Conservation (phyloP, 225 moss, liverwort and hornwort species). For the Marchantia paleacea region DNA sequence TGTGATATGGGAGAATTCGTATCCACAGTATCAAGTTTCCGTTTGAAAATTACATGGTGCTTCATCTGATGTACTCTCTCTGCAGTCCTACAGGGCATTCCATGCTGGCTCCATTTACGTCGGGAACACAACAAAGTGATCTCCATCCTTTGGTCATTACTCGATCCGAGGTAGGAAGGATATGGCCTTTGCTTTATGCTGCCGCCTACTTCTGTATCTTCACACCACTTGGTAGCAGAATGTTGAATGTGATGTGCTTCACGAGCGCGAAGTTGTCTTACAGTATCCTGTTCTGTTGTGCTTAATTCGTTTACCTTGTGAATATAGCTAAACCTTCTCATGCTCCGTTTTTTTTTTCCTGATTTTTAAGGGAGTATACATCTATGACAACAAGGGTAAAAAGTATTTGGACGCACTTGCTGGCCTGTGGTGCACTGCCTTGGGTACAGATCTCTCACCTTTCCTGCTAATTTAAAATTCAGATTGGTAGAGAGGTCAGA, state of each 20-base stretch:
- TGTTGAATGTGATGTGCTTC: not conserved
- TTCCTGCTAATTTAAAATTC: not conserved
- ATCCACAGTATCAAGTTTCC: not conserved
- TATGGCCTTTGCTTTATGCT: not conserved
- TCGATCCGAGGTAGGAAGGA: constrained; percentile 61
- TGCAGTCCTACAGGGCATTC: constrained; percentile 48
- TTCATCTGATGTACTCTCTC: not conserved
- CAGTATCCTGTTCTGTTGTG: not conserved
- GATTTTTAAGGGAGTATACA: constrained; percentile 67
- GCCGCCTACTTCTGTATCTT: too few relatives aligned
- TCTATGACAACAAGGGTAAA: constrained; percentile 75
- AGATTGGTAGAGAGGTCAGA: not conserved
- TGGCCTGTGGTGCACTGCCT: constrained; percentile 89
- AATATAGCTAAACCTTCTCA: not conserved
- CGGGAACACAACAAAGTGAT: constrained; percentile 62
- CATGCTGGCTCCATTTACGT: constrained; percentile 85
- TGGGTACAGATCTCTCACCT: constrained; percentile 44
- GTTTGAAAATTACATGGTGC: not conserved
- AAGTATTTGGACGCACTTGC: constrained; percentile 89
- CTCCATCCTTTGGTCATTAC: constrained; percentile 59
- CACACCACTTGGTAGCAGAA: not conserved
- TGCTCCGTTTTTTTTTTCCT: not conserved
- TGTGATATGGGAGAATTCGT: too few relatives aligned
- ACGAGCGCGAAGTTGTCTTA: not conserved
- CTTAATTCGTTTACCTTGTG: not conserved